phyloP scores from a whole-genome alignment of 345 rosid species.

The Salix koriyanagi region DNA sequence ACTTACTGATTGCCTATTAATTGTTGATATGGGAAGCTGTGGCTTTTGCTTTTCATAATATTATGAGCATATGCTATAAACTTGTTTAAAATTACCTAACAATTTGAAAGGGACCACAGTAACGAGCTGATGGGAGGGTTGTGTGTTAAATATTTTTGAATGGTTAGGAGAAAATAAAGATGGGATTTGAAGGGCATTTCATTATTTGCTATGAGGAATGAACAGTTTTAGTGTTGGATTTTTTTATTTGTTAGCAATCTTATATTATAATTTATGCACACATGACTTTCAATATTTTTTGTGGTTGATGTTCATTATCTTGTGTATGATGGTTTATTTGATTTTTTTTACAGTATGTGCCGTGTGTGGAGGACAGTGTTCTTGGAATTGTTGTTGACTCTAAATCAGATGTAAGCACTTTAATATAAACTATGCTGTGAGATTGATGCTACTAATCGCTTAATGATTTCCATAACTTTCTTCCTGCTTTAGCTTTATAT shows the following conservation, averaged over 20 bases:
- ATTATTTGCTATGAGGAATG: background rate
- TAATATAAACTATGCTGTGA: background rate
- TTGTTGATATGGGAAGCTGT: background rate
- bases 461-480: background rate
- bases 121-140: background rate
- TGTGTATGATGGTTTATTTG: constrained; percentile 3
- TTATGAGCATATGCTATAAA: background rate
- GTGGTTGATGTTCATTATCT: background rate
- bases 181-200: background rate
- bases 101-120: background rate
- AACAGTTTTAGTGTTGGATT: background rate
- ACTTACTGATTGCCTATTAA: background rate
- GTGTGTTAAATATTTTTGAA: background rate
- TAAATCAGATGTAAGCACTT: constrained; percentile 66
- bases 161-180: background rate
- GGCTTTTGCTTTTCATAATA: background rate
- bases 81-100: background rate
- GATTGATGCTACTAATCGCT: background rate
- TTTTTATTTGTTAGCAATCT: background rate
- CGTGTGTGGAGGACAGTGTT: constrained; percentile 59
- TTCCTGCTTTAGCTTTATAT: background rate
- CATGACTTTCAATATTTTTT: background rate
- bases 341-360: constrained; percentile 57
- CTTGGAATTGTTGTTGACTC: constrained; percentile 82
- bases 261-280: too few relatives aligned